Conservation (phyloP, 352 stramenopile genomes). For the Globisporangium viniferum region DNA sequence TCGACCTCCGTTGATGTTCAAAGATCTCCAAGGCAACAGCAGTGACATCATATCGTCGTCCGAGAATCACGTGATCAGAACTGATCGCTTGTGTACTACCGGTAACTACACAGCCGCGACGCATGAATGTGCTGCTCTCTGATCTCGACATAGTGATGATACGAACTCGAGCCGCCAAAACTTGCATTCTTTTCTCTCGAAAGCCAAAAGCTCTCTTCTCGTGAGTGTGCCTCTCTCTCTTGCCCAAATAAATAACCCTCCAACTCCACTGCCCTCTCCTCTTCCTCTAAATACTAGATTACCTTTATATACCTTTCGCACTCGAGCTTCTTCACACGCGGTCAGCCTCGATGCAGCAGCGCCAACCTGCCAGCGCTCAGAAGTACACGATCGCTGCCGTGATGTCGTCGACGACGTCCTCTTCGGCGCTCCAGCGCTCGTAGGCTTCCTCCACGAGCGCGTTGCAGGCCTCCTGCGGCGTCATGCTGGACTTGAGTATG, state of each 20-base stretch:
- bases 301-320: neutral
- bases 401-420: slow-evolving; percentile 84
- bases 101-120: too few relatives aligned
- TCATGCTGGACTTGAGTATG: slow-evolving; percentile 41
- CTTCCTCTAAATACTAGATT: slow-evolving; percentile 3
- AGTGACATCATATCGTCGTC: too few relatives aligned
- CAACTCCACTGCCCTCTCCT: neutral
- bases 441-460: slow-evolving; percentile 63
- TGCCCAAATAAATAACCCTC: slow-evolving; percentile 1
- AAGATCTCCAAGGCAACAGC: too few relatives aligned
- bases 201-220: neutral
- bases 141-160: neutral
- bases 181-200: neutral
- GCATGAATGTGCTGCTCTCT: neutral
- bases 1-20: too few relatives aligned
- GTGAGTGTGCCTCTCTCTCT: neutral
- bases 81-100: too few relatives aligned
- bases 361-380: slow-evolving; percentile 19
- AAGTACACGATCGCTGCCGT: slow-evolving; percentile 68
- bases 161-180: neutral
- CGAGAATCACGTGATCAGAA: too few relatives aligned
- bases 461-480: slow-evolving; percentile 63
- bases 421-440: slow-evolving; percentile 74
- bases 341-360: too few relatives aligned
- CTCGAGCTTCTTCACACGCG: neutral